phyloP scores from a whole-genome alignment of 805 yeast species.

The Wickerhamomyces xylosicus region DNA sequence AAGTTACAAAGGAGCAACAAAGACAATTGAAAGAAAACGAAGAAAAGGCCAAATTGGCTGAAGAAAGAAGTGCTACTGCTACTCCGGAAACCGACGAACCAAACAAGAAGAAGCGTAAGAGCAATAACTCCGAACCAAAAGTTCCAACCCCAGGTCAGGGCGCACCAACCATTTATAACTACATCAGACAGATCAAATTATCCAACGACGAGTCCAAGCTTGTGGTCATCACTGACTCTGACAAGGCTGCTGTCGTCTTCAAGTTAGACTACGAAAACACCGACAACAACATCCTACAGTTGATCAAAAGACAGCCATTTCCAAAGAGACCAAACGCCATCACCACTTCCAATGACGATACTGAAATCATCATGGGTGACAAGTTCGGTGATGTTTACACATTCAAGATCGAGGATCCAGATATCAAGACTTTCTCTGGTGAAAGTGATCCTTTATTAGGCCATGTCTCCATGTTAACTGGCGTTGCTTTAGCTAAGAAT shows the following conservation, averaged over 20 bases:
- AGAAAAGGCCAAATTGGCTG: neutral
- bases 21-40: constrained; percentile 14
- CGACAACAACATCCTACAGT: constrained; percentile 31
- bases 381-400: constrained; percentile 93
- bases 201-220: constrained; percentile 43
- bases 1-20: constrained; percentile 30
- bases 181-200: constrained; percentile 53
- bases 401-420: constrained; percentile 32
- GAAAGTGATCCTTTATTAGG: constrained; percentile 72
- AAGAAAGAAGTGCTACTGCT: constrained; percentile 16
- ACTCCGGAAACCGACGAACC: constrained; percentile 12
- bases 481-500: constrained; percentile 31
- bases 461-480: constrained; percentile 95
- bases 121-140: constrained; percentile 32
- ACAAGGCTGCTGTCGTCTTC: constrained; percentile 68
- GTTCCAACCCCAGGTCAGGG: constrained; percentile 58
- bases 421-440: constrained; percentile 25
- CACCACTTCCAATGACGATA: constrained; percentile 49
- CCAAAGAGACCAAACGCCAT: constrained; percentile 92
- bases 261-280: constrained; percentile 19
- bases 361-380: constrained; percentile 70
- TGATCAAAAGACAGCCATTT: constrained; percentile 62
- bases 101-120: constrained; percentile 23
- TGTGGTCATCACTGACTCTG: constrained; percentile 70
- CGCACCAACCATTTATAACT: constrained; percentile 56